Conservation (phyloP, 345 rosid genomes). For the Rhodomyrtus tomentosa region DNA sequence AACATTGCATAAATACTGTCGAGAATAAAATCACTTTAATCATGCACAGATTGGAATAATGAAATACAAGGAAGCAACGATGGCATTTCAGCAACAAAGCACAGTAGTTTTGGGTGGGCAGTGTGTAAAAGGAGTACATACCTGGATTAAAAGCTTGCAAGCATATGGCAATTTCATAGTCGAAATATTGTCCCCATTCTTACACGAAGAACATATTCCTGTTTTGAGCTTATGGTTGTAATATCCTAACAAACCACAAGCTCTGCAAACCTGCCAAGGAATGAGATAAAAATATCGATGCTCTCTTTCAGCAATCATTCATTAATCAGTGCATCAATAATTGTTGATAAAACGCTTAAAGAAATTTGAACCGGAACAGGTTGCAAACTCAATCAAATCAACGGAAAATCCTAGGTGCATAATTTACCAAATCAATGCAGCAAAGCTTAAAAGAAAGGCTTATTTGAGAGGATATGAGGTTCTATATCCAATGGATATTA, state of each 20-base stretch:
- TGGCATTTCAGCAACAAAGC: neutral
- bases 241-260: slow-evolving; percentile 84
- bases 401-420: neutral
- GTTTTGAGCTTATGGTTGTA: slow-evolving; percentile 67
- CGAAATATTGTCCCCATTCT: slow-evolving; percentile 67
- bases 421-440: neutral
- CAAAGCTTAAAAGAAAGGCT: neutral
- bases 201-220: slow-evolving; percentile 70
- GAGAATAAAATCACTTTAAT: neutral
- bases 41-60: neutral
- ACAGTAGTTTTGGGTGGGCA: neutral
- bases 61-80: neutral
- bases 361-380: neutral
- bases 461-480: neutral
- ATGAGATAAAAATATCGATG: neutral
- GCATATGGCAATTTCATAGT: slow-evolving; percentile 87
- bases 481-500: neutral
- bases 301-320: neutral
- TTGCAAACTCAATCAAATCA: neutral
- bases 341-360: neutral
- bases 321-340: neutral
- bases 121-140: neutral
- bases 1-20: neutral
- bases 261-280: slow-evolving; percentile 63
- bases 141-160: slow-evolving; percentile 93